phyloP scores from a whole-genome alignment of 2,329 filamentous ascomycete genomes.

The Alternaria incomplexa region DNA sequence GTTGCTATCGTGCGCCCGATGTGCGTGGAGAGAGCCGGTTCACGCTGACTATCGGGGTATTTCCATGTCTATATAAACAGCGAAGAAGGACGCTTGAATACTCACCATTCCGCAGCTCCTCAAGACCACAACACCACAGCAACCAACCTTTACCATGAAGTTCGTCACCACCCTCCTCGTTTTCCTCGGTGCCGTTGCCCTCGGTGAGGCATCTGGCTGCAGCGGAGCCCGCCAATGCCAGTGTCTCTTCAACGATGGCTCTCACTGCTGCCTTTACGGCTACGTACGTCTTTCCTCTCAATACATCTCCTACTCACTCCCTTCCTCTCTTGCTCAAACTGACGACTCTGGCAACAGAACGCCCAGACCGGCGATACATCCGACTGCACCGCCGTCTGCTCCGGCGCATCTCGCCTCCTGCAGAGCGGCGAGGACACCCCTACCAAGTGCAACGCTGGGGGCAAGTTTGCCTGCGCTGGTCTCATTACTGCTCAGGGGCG shows the following conservation, averaged over 20 bases:
- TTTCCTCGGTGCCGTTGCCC: slow-evolving; percentile 10
- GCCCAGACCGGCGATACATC: not conserved
- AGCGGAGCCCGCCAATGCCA: slow-evolving; percentile 7
- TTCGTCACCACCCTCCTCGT: slow-evolving; percentile 7
- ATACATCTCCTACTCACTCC: not conserved
- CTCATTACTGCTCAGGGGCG: slow-evolving; percentile 10
- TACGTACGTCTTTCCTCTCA: not conserved
- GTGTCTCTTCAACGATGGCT: slow-evolving; percentile 11
- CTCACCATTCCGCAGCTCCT: not conserved
- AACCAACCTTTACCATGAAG: not conserved
- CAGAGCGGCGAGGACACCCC: slow-evolving; percentile 6
- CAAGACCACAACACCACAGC: not conserved
- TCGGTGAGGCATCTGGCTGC: slow-evolving; percentile 6
- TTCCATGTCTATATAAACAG: not conserved
- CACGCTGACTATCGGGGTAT: no score
- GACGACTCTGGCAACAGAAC: not conserved
- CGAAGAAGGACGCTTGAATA: not conserved
- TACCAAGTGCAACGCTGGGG: slow-evolving; percentile 12
- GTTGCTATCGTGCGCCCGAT: not conserved
- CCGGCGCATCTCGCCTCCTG: slow-evolving; percentile 5
- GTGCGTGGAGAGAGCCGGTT: not conserved
- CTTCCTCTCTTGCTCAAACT: not conserved
- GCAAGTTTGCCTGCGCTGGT: slow-evolving; percentile 10
- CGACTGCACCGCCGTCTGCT: slow-evolving; percentile 7
- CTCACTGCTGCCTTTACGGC: slow-evolving; percentile 14